Evolutionary conservation across 768 basidiomycete genomes (phyloP).

Genomic region (Austroboletus festivus): DNA sequence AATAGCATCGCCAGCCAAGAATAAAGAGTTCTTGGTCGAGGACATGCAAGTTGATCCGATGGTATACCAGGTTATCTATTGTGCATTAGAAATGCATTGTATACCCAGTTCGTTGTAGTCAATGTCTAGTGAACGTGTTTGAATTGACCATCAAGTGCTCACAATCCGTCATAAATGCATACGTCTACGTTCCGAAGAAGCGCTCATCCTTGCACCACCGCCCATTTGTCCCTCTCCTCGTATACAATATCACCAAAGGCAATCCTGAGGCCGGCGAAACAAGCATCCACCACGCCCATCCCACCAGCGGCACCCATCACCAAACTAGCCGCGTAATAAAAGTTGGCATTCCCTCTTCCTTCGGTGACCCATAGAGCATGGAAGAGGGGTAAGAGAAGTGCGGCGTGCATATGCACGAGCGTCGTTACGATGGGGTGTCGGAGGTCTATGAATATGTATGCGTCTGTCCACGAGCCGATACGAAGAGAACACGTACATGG

Average conservation of each 20-base stretch:
- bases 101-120: too few species aligned
- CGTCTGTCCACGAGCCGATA: neutral
- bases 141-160: too few species aligned
- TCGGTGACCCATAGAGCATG: constrained; percentile 88
- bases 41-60: too few species aligned
- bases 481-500: constrained; percentile 56
- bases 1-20: too few species aligned
- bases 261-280: constrained; percentile 79
- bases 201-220: constrained; percentile 25
- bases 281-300: constrained; percentile 74
- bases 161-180: too few species aligned
- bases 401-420: constrained; percentile 79
- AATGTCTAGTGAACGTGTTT: too few species aligned
- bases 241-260: constrained; percentile 57
- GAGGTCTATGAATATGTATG: constrained; percentile 51
- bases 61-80: too few species aligned
- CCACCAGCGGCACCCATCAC: constrained; percentile 90
- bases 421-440: constrained; percentile 81
- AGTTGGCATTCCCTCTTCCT: constrained; percentile 96
- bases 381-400: constrained; percentile 85
- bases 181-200: too few species aligned
- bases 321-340: constrained; percentile 94
- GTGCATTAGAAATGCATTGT: too few species aligned
- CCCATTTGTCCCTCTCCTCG: constrained; percentile 33
- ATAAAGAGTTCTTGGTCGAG: too few species aligned